Percentiles rank a stretch among this genome's conserved stretches.
Evolutionary conservation across 2,329 filamentous ascomycete genomes (phyloP).

Genomic region (Botrytis medusae): DNA sequence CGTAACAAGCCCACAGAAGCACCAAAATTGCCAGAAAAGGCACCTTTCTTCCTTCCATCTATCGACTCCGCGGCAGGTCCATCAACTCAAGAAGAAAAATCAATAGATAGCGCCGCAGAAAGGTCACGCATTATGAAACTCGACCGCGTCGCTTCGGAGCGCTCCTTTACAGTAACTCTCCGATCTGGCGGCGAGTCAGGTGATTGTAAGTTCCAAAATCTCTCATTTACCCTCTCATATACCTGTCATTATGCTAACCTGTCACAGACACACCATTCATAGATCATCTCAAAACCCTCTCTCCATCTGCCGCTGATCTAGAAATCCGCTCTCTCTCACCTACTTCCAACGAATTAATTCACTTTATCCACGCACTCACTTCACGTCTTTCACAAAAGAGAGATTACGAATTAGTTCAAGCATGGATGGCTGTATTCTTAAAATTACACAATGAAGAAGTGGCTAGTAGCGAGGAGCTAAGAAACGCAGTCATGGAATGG

Average conservation of each 20-base stretch:
- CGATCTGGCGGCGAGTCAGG: constrained; percentile 53
- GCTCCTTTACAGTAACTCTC: constrained; percentile 59
- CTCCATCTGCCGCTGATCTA: constrained; percentile 83
- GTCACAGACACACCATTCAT: constrained; percentile 64
- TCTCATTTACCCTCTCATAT: neutral
- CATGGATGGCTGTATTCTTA: constrained; percentile 96
- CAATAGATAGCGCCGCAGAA: constrained; percentile 44
- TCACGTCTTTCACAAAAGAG: constrained; percentile 63
- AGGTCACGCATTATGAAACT: constrained; percentile 69
- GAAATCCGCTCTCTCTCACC: constrained; percentile 80
- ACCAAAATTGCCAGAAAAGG: constrained; percentile 88
- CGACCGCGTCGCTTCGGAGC: constrained; percentile 57
- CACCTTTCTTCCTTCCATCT: constrained; percentile 89
- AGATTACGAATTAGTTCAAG: constrained; percentile 92
- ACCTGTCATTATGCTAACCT: constrained; percentile 26
- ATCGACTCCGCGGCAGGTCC: constrained; percentile 44
- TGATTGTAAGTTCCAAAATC: constrained; percentile 54
- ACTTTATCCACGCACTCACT: constrained; percentile 81
- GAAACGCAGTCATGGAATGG: constrained; percentile 66
- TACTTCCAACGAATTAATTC: constrained; percentile 59
- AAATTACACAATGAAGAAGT: constrained; percentile 70
- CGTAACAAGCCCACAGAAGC: constrained; percentile 93
- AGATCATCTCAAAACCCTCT: constrained; percentile 74
- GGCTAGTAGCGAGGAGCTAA: constrained; percentile 47
- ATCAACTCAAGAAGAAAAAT: constrained; percentile 34